These are phyloP conservation scores for Chaetomidium leptoderma DNA, from an alignment of 495 filamentous ascomycete genomes.

Conservation along the genomic window DNA sequence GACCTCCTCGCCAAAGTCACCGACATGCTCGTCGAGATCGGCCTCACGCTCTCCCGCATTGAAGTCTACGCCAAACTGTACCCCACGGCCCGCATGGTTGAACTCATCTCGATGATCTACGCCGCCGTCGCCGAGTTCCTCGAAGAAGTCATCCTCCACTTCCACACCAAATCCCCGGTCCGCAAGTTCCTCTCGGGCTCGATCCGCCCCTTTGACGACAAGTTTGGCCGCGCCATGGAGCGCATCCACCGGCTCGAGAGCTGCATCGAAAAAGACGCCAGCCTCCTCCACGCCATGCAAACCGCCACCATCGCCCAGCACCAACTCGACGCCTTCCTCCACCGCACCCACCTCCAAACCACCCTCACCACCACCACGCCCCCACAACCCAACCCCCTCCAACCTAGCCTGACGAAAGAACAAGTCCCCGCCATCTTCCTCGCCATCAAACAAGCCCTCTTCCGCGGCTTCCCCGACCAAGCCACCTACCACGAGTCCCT, in stretches of 20 bases:
- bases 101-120: constrained; percentile 18
- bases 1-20: constrained; percentile 17
- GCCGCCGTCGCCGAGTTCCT: constrained; percentile 18
- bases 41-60: constrained; percentile 17
- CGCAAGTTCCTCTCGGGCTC: constrained; percentile 11
- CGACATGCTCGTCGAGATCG: constrained; percentile 20
- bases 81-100: constrained; percentile 18
- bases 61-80: constrained; percentile 14
- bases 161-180: constrained; percentile 5
- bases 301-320: constrained; percentile 9
- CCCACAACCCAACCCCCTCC: neutral
- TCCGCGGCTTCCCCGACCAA: constrained; percentile 12
- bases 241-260: constrained; percentile 10
- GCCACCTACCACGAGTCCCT: constrained; percentile 18
- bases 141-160: constrained; percentile 14
- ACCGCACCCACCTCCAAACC: neutral
- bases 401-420: neutral
- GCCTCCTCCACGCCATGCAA: constrained; percentile 11
- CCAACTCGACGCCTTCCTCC: constrained; percentile 7
- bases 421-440: constrained; percentile 11
- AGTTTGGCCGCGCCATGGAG: constrained; percentile 17
- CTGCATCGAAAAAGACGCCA: constrained; percentile 18
- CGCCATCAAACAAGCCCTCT: constrained; percentile 19
- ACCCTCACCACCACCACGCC: neutral
- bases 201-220: constrained; percentile 11